phyloP scores from a whole-genome alignment of 208 protist genomes.

The Trichomonas vaginalis region DNA sequence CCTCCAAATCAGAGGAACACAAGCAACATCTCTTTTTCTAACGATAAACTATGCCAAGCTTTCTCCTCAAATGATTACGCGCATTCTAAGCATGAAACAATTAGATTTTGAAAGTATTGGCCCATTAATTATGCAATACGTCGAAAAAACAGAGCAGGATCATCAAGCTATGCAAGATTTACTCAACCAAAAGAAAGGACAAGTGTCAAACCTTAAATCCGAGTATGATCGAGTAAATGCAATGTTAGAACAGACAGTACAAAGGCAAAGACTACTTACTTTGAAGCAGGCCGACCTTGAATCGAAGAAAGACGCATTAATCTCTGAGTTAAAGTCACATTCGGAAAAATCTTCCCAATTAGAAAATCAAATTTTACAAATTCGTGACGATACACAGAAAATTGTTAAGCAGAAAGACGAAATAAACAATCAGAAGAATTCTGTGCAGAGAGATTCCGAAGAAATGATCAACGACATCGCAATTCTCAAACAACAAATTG shows the following conservation, averaged over 20 bases:
- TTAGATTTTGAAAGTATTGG: background rate
- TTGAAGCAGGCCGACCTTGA: background rate
- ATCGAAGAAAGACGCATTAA: background rate
- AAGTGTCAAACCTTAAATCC: background rate
- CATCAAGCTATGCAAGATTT: background rate
- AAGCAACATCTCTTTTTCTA: background rate
- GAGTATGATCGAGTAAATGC: background rate
- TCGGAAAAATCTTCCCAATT: background rate
- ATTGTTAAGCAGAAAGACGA: background rate
- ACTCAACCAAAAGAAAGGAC: background rate
- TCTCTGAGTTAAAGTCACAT: background rate
- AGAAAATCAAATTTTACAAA: background rate
- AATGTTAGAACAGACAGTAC: background rate
- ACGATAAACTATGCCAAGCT: background rate
- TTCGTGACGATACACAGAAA: background rate
- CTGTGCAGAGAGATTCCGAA: background rate
- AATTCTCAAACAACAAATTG: background rate
- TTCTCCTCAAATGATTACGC: background rate
- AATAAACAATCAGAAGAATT: background rate
- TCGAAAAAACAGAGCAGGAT: background rate
- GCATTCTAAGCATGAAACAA: background rate
- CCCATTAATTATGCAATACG: background rate
- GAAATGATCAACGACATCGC: background rate
- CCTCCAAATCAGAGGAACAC: background rate
- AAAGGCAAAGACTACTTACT: background rate